A percentile compares a stretch with the other conserved stretches of the same genome.
Conservation (phyloP, 257 asterid genomes). For the Solanum sitiens region DNA sequence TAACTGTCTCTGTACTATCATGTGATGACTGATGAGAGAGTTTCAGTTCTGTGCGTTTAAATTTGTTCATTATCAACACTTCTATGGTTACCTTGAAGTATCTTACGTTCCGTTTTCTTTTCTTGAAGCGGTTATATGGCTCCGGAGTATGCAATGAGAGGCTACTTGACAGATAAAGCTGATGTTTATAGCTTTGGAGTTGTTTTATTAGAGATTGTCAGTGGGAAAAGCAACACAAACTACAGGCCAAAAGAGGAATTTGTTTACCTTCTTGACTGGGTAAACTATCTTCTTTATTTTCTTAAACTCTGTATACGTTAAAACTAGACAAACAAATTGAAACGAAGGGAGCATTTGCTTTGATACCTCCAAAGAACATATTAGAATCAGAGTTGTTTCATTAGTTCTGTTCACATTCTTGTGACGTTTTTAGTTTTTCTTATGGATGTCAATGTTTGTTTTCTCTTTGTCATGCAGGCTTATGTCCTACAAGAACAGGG, state of each 20-base stretch:
- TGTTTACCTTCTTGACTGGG: slow-evolving; percentile 48
- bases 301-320: background rate
- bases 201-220: slow-evolving; percentile 35
- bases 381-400: background rate
- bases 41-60: background rate
- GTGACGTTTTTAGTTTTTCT: background rate
- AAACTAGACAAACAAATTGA: background rate
- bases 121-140: slow-evolving; percentile 37
- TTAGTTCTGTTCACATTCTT: background rate
- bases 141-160: slow-evolving; percentile 45
- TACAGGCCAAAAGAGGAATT: slow-evolving; percentile 43
- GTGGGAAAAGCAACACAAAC: slow-evolving; percentile 40
- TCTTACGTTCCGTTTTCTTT: background rate
- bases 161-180: slow-evolving; percentile 40
- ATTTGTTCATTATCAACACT: background rate
- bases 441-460: background rate
- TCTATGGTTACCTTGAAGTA: background rate
- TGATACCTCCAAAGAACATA: background rate
- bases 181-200: slow-evolving; percentile 40
- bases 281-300: background rate
- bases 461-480: slow-evolving; percentile 33
- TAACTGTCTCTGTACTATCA: background rate
- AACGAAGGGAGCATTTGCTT: background rate
- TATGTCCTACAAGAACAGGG: slow-evolving; percentile 85
- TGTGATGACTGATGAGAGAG: background rate